phyloP scores from a whole-genome alignment of 2,329 filamentous ascomycete species.

The Penicillium decumbens region DNA sequence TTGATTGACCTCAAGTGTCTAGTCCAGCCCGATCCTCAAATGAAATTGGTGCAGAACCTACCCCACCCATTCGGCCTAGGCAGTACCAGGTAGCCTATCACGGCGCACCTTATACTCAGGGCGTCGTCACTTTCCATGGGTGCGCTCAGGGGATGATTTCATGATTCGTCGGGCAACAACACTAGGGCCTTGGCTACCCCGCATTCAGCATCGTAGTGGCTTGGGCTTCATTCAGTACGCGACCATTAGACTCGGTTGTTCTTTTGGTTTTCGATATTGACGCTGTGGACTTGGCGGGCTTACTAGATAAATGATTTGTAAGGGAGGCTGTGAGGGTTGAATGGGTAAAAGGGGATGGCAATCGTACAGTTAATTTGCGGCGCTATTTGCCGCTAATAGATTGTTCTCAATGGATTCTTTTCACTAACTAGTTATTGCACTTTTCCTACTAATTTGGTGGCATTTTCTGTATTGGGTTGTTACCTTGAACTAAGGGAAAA shows the following conservation, averaged over 20 bases:
- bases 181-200: constrained; percentile 18
- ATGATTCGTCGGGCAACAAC: constrained; percentile 8
- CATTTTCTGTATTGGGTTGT: too few relatives aligned
- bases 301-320: neutral
- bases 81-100: constrained; percentile 14
- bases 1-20: neutral
- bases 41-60: constrained; percentile 6
- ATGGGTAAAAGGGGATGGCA: too few relatives aligned
- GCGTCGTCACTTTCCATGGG: constrained; percentile 8
- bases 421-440: too few relatives aligned
- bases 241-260: neutral
- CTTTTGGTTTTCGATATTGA: neutral
- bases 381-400: too few relatives aligned
- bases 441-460: too few relatives aligned
- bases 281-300: neutral
- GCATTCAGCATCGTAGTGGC: constrained; percentile 5
- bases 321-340: neutral
- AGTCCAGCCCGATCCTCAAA: neutral
- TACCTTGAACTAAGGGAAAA: too few relatives aligned
- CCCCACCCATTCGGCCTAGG: constrained; percentile 3
- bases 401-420: too few relatives aligned
- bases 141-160: constrained; percentile 11
- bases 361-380: too few relatives aligned
- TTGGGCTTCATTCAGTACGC: neutral
- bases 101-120: constrained; percentile 4